Evolutionary conservation across 2,329 filamentous ascomycete species (phyloP), one percentile per base, ranked within the genome.

Genomic region (Penicillium concentricum): DNA sequence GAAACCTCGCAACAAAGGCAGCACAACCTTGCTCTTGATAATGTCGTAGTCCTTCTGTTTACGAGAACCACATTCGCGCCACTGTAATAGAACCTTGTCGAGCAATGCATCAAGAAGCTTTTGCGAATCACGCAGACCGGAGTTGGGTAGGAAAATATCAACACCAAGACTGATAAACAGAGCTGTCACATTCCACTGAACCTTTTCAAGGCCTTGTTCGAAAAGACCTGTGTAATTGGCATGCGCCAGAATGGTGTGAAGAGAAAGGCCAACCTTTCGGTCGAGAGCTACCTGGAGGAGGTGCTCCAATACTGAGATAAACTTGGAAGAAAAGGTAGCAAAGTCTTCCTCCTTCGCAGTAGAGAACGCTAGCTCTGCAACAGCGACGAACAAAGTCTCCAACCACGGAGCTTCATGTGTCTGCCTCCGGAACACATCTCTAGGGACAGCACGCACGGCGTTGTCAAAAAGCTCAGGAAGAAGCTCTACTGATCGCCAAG

Each of bases 341-440:
- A 58, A 57, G 26, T 66, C 67, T 32, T 69, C 68, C 13, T 69
- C 62, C 44, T 72, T 70, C 16, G 68, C 64, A 13, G 67, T 69
- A 13, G 70, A 75, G 43, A 70, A 78, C 10, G 72, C 71, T 41
- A 74, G 62, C 55, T 78, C 72, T 8, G 73, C 70, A 42, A 80
- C 68, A 30, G 70, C 69, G 24, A 75, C 72, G 53, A 82, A 81
- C n/a, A 81, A 67, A 3, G 73, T 74, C 63, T 81, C 79, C 48
- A 83, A 64, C 80, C 80, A 83, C 15, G 74, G 70, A 38, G 76
- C 76, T 64, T 83, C 81, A 24, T 74, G 67, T 8, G 73, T 74
- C 61, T 78, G 74, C 37, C 75, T 69, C 43, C 72, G 71, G 44
- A 78, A 77, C 12, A 74, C 73, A 54, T 76, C 72, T 54, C 76